Evolutionary conservation across 495 filamentous ascomycete genomes (phyloP), one percentile per base, ranked within the genome.

Genomic region (Penicillium subrubescens): DNA sequence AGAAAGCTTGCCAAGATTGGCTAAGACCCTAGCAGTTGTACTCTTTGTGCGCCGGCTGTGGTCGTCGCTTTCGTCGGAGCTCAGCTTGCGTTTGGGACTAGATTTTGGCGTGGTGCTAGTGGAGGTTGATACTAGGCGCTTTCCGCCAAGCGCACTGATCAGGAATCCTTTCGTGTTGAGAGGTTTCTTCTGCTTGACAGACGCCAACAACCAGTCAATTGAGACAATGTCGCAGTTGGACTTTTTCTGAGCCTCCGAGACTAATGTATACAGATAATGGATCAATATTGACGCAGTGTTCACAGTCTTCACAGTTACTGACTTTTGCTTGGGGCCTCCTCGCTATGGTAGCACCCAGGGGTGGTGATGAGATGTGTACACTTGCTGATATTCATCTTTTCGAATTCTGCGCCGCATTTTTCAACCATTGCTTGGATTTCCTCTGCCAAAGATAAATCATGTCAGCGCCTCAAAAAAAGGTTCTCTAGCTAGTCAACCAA

Each of bases 351-450:
- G 15, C 51, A 54, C 19, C 12, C 51, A 19, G 51, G 11, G 29
- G 51, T 54, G 27, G 51, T 54, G 15, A 54, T 54, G 27, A 54
- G 51, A 15, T 54, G 51, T 8, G 51, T 54, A 17, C 34, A 57
- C 8, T 39, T 19, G 35, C 35, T 27, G 19, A 57, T 25, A 14
- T 57, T 27, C 10, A 57, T 5, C n/a, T 57, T 37, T 17, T 41
- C 8, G 8, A 57, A 57, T 27, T 57, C 41, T 2, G 54, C 54
- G 5, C 54, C 54, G 12, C 54, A 57, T 31, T 35, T 8, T 17
- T 57, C 34, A n/a, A 57, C 35, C 33, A 57, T 37, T 14, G 2
- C 10, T 41, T 57, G 7, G 25, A 57, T 41, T 6, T 57, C 34
- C 5, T 41, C 54, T 57, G n/a, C 7, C n/a, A n/a, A 14, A n/a